Evolutionary conservation across 345 rosid genomes (phyloP), one percentile per base, ranked within the genome.

Genomic region (Arabis alpina): DNA sequence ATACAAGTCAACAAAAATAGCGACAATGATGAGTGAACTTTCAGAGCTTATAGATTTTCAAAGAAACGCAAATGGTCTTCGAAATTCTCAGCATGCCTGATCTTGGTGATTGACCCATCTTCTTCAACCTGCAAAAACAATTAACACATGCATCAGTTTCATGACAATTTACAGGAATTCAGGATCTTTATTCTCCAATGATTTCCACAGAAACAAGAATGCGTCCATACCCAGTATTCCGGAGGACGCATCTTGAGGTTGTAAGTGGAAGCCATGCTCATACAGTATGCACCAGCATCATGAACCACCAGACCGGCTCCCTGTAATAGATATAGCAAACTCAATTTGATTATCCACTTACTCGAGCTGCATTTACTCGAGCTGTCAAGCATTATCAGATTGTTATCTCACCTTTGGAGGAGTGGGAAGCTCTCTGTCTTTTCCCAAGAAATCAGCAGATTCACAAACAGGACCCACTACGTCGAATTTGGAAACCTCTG

Each of bases 191-290:
- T 19, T 19, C 43, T 58, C 16, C 8, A 9, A 23, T 1, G 14
- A 30, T 50, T 61, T 65, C 34, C 1, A 8, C 4, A 14, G 10
- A 12, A 34, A 67, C 14, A 23, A 57, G 50, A 37, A 13, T 51
- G 66, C 40, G 57, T 41, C 5, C 28, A 47, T 94, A 94, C 99
- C 99, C 98, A 94, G 83, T 91, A 91, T 82, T 91, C 98, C 0
- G 99, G 93, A 74, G 98, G 99, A 19, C 98, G 98, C 97, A 94
- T 91, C 85, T 94, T 94, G 74, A 94, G 93, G 76, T 94, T 94
- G 89, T 94, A 94, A 47, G 97, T 89, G 2, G 99, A 94, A 40
- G 99, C 98, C 99, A 94, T 94, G 81, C 99, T 94, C 99, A 94
- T 94, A 87, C 99, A 92, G 73, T 94, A 94, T 28, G 98, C 99